A percentile compares a stretch with the other conserved stretches of the same genome.
phyloP scores from a whole-genome alignment of 306 rosid genomes.

The Rubus parviflorus region DNA sequence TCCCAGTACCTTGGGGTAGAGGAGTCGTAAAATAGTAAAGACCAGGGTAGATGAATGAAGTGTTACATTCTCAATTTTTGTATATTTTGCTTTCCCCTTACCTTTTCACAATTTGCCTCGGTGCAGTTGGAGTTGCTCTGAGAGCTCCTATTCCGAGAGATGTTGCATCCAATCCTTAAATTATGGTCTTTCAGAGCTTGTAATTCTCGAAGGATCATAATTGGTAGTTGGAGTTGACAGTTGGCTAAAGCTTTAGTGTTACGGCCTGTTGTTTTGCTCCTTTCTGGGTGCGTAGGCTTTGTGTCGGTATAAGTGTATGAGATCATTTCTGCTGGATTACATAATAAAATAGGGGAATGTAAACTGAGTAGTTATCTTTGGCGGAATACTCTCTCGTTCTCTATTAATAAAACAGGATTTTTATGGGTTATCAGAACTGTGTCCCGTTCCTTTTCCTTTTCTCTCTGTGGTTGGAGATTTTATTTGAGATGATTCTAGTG shows the following conservation, averaged over 20 bases:
- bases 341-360: constrained; percentile 50
- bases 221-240: constrained; percentile 14
- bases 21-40: constrained; percentile 42
- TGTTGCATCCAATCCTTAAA: constrained; percentile 36
- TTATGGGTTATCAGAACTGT: constrained; percentile 3
- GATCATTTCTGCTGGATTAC: constrained; percentile 24
- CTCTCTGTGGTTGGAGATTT: neutral
- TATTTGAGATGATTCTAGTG: neutral
- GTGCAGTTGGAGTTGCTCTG: constrained; percentile 25
- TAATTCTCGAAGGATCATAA: constrained; percentile 25
- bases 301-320: constrained; percentile 28
- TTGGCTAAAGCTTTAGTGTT: constrained; percentile 27
- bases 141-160: constrained; percentile 33
- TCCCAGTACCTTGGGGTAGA: constrained; percentile 71
- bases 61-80: constrained; percentile 36
- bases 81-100: constrained; percentile 18
- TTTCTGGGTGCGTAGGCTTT: constrained; percentile 22
- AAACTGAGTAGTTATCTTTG: constrained; percentile 30
- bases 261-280: constrained; percentile 22
- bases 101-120: constrained; percentile 18
- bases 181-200: constrained; percentile 34
- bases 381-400: constrained; percentile 32
- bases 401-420: constrained; percentile 35
- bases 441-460: neutral
- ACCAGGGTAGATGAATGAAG: constrained; percentile 32